These are phyloP conservation scores for Periconia digitata DNA, from an alignment of 2,329 filamentous ascomycete genomes.

Conservation along the genomic window DNA sequence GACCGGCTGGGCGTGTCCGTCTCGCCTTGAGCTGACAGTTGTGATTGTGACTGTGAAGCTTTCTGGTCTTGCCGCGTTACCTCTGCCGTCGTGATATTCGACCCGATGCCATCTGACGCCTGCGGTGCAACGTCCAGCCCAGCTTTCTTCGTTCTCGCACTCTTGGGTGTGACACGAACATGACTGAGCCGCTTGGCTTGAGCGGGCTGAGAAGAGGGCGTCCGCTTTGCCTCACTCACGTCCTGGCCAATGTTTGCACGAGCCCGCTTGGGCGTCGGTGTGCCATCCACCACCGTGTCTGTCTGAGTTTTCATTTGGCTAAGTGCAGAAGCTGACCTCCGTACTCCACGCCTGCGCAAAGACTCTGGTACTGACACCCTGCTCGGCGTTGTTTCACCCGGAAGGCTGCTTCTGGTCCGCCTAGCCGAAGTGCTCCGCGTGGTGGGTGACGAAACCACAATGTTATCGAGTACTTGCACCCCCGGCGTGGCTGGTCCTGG, in stretches of 20 bases:
- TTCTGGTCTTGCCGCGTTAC: not conserved
- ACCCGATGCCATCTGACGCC: not conserved
- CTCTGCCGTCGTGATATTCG: constrained; percentile 2
- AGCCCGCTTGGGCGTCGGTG: constrained; percentile 32
- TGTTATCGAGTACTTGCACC: constrained; percentile 43
- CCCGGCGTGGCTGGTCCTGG: constrained; percentile 26
- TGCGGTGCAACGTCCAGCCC: constrained; percentile 13
- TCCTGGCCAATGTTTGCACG: constrained; percentile 25
- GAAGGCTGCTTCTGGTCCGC: constrained; percentile 18
- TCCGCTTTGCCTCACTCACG: constrained; percentile 30
- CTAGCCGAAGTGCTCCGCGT: constrained; percentile 4
- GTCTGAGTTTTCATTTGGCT: constrained; percentile 29
- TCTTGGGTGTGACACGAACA: constrained; percentile 18
- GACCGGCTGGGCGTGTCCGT: constrained; percentile 30
- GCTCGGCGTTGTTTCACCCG: constrained; percentile 2
- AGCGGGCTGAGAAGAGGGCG: constrained; percentile 1
- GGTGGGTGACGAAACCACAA: constrained; percentile 37
- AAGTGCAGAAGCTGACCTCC: constrained; percentile 32
- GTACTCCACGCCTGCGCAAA: constrained; percentile 24
- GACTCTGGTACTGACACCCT: constrained; percentile 15
- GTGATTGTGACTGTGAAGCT: constrained; percentile 3
- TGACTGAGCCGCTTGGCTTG: constrained; percentile 19
- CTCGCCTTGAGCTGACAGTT: constrained; percentile 2
- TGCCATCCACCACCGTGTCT: constrained; percentile 26
- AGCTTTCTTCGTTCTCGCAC: constrained; percentile 3